phyloP scores from a whole-genome alignment of 441 rosid genomes.

The Erysimum cheiri region DNA sequence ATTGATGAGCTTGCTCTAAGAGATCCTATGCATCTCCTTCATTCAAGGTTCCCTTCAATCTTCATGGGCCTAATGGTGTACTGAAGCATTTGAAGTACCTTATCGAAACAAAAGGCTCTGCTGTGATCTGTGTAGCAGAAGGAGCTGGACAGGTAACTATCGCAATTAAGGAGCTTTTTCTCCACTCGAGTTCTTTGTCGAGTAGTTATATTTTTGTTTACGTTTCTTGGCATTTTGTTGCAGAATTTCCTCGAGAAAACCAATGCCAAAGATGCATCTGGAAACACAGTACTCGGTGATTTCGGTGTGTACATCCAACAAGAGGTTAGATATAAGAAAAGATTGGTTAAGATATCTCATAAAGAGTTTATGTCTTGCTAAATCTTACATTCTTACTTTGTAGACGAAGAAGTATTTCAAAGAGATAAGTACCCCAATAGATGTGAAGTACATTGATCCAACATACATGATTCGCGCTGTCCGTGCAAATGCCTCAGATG shows the following conservation, averaged over 20 bases:
- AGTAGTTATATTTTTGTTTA: neutral
- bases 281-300: conserved; percentile 83
- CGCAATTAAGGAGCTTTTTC: neutral
- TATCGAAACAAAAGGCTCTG: conserved; percentile 91
- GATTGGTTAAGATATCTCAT: neutral
- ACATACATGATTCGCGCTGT: conserved; percentile 97
- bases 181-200: neutral
- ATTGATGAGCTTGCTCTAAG: conserved; percentile 8
- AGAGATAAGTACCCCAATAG: conserved; percentile 70
- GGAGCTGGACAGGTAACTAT: conserved; percentile 92
- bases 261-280: conserved; percentile 94
- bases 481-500: conserved; percentile 98
- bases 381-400: neutral
- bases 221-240: conserved; percentile 20
- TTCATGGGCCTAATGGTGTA: conserved; percentile 91
- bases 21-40: conserved; percentile 20
- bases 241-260: conserved; percentile 83
- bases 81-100: conserved; percentile 83
- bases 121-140: conserved; percentile 95
- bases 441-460: conserved; percentile 97
- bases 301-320: conserved; percentile 91
- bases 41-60: conserved; percentile 74
- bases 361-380: neutral
- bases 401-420: conserved; percentile 82
- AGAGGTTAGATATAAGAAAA: conserved; percentile 65